Percentiles rank a stretch among this genome's conserved stretches.
Conservation (phyloP, 495 filamentous ascomycete species). For the Chaetomium tenue region DNA sequence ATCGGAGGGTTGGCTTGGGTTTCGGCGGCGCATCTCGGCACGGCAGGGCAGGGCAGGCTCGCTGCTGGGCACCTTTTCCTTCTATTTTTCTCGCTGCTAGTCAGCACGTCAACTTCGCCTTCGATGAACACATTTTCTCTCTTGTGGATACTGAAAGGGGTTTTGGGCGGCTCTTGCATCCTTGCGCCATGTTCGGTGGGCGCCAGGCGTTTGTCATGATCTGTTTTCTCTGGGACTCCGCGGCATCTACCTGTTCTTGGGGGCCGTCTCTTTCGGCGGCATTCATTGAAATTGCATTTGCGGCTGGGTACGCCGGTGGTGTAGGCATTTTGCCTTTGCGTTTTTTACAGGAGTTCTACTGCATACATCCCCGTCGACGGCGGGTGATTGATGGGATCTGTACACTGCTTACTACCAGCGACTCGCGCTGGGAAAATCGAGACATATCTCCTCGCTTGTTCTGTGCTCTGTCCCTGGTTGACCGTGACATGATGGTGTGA, state of each 20-base stretch:
- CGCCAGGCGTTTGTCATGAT: background rate
- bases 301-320: background rate
- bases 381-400: background rate
- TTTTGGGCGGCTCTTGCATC: background rate
- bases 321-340: background rate
- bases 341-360: background rate
- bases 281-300: slow-evolving; percentile 9
- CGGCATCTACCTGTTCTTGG: background rate
- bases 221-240: background rate
- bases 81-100: slow-evolving; percentile 15
- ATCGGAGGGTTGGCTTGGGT: background rate
- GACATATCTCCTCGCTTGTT: background rate
- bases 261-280: background rate
- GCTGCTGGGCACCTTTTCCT: background rate
- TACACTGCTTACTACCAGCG: slow-evolving; percentile 3
- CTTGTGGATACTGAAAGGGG: background rate
- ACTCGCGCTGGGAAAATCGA: slow-evolving; percentile 7
- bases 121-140: background rate
- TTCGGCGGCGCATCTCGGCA: background rate
- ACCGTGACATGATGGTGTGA: background rate
- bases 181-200: background rate
- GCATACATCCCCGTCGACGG: background rate
- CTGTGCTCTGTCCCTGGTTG: background rate
- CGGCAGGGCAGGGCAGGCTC: slow-evolving; percentile 13
- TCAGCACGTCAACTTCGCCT: background rate